Base-by-base conservation (phyloP, 2,329 filamentous ascomycete species). In the Immersiporthe knoxdaviesiana region DNA sequence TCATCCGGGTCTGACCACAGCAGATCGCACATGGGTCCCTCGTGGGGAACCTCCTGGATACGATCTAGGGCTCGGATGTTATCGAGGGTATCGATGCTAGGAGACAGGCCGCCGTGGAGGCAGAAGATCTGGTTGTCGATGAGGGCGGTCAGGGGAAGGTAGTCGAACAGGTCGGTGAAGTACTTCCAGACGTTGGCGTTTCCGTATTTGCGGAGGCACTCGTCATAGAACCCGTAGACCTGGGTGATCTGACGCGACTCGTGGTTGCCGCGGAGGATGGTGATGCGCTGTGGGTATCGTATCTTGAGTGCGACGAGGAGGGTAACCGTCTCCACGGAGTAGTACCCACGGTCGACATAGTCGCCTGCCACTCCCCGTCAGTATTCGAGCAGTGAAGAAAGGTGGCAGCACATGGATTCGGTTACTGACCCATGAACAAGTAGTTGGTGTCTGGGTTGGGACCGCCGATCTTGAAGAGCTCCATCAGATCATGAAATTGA, bases 91-190 rank as follows among this genome's bases (percentile, higher is more conserved):
- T 97, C 93, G 77, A 97, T 97, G 79, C 92, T 97, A n/a, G 96
- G 96, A 71, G 93, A 97, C 72, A 99, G 87, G 74, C 96, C 96
- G 75, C 96, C 96, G 85, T 99, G 96, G 70, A 99, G 91, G 82
- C 96, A 99, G 83, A 99, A 97, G 78, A 99, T 97, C 84, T 98
- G 95, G 84, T 97, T 97, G 83, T 99, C 95, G 81, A 99, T 97
- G 76, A 99, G 90, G 75, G 96, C 96, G 73, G 95, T 97, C 74
- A 99, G 89, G 74, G 96, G 95, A 52, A 99, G 92, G 84, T 96
- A 99, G 84, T 99, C 96, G 83, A 99, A 99, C 67, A 99, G 91
- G 81, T 99, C 95, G 78, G 94, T 97, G 80, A 97, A 99, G 80
- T 93, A 97, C 85, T 97, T 97, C 96, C 96, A 99, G 73, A 99